phyloP scores from a whole-genome alignment of 257 asterid genomes.

The Solanum rostratum region DNA sequence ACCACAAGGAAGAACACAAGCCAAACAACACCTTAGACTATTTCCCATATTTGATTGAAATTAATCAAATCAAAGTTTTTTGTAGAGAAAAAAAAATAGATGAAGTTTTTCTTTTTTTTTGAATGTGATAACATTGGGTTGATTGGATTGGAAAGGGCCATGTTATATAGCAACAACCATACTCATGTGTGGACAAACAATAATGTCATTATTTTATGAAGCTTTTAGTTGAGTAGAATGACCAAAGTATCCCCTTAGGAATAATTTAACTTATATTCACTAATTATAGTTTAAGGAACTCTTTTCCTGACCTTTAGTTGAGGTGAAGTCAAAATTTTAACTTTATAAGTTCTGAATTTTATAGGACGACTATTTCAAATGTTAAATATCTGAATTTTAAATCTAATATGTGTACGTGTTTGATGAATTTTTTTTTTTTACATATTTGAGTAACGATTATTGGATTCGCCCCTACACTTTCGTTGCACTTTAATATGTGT shows the following conservation, averaged over 20 bases:
- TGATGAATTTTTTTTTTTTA: no score
- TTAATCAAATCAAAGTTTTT: background rate
- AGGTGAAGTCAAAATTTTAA: background rate
- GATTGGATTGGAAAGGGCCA: constrained; percentile 2
- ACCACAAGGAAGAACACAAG: constrained; percentile 96
- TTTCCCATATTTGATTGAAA: constrained; percentile 41
- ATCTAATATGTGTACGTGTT: background rate
- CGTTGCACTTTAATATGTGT: no score
- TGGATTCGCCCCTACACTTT: background rate
- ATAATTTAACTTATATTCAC: background rate
- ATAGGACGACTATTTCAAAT: background rate
- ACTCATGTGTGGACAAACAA: background rate
- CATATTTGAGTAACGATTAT: background rate
- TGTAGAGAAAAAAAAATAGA: background rate
- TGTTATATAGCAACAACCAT: constrained; percentile 19
- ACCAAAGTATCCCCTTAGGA: background rate
- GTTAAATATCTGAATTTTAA: background rate
- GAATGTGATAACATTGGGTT: constrained; percentile 2
- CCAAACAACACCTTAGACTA: constrained; percentile 91
- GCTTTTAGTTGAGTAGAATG: background rate
- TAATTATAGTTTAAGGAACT: background rate
- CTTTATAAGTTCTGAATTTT: background rate
- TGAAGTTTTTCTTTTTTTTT: background rate
- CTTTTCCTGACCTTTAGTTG: background rate
- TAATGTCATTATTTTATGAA: background rate